Percentiles rank a stretch among this genome's conserved stretches.
These are phyloP conservation scores for Tirmania nivea DNA, from an alignment of 495 filamentous ascomycete species.

Conservation along the genomic window DNA sequence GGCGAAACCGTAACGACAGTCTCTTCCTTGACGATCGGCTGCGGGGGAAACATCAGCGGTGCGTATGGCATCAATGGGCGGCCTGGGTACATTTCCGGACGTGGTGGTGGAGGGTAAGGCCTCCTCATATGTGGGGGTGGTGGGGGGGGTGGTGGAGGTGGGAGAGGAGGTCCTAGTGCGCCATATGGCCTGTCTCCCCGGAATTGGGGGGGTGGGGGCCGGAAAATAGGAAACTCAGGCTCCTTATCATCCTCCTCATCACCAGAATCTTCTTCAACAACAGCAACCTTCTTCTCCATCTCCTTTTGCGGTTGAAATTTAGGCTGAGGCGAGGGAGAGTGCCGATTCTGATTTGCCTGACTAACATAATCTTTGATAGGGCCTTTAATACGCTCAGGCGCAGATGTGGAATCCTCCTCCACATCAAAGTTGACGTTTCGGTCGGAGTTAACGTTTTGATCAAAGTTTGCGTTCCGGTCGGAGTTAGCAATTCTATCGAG, in stretches of 20 bases:
- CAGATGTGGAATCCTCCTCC: neutral
- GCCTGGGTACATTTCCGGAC: neutral
- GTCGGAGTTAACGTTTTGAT: neutral
- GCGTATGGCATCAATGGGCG: neutral
- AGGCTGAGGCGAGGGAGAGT: conserved; percentile 22
- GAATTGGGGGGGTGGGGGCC: neutral
- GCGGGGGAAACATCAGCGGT: conserved; percentile 18
- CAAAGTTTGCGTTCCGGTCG: neutral
- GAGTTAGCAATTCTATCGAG: neutral
- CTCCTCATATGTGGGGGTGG: neutral
- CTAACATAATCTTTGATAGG: neutral
- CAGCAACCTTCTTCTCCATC: conserved; percentile 25
- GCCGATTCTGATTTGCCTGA: neutral
- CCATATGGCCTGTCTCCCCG: neutral
- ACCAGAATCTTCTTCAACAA: neutral
- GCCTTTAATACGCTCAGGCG: neutral
- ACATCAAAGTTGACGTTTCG: neutral
- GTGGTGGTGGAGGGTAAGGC: neutral
- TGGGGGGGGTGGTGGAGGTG: neutral
- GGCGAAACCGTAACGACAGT: conserved; percentile 13
- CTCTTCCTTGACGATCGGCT: conserved; percentile 20
- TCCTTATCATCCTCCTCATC: neutral
- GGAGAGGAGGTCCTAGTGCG: neutral
- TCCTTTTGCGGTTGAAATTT: conserved; percentile 33
- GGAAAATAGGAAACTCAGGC: neutral